Conservation (phyloP, 768 basidiomycete genomes). For the Trametes meyenii region DNA sequence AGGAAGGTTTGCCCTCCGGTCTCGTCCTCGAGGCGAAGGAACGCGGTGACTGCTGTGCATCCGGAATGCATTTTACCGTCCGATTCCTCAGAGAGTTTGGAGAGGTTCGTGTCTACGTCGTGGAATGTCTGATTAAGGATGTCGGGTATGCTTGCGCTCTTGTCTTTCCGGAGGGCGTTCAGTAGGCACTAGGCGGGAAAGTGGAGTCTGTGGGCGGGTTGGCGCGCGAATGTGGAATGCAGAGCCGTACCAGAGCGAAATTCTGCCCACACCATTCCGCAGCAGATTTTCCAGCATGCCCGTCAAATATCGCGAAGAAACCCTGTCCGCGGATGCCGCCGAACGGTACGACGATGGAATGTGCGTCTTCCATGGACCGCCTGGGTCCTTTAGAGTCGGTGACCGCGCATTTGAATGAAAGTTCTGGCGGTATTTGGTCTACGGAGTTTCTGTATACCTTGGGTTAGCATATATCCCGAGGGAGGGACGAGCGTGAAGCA, state of each 20-base stretch:
- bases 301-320: constrained; percentile 98
- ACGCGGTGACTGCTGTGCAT: constrained; percentile 95
- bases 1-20: constrained; percentile 75
- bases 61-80: constrained; percentile 95
- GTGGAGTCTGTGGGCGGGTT: constrained; percentile 13
- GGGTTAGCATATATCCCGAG: background rate
- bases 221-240: background rate
- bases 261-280: constrained; percentile 98
- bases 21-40: constrained; percentile 87
- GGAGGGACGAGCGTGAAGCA: too few species aligned
- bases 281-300: constrained; percentile 97
- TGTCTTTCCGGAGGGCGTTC: constrained; percentile 62
- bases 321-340: constrained; percentile 91
- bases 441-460: background rate
- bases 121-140: constrained; percentile 94
- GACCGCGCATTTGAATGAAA: constrained; percentile 51
- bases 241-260: constrained; percentile 79
- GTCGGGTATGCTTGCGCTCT: constrained; percentile 72
- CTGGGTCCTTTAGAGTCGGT: constrained; percentile 88
- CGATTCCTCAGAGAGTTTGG: constrained; percentile 81
- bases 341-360: constrained; percentile 95
- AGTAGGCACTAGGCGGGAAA: constrained; percentile 56
- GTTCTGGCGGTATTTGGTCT: constrained; percentile 19
- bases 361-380: constrained; percentile 96
- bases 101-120: constrained; percentile 82